Percentiles rank a stretch among this genome's conserved stretches.
Evolutionary conservation across 129 eudicot species (phyloP).

Genomic region (Saussurea involucrata): DNA sequence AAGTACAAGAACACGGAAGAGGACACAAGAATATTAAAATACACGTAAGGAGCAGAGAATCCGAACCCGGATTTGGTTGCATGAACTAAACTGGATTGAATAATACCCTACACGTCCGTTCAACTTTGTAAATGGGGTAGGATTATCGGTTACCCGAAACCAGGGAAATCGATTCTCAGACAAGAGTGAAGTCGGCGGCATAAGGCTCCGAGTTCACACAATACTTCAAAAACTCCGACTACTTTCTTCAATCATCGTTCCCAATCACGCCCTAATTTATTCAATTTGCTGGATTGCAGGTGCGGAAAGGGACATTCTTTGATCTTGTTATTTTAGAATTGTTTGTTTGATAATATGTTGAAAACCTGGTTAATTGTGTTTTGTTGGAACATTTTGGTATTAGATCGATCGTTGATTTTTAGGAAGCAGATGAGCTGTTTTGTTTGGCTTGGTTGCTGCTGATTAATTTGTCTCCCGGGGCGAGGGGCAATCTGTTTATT

Average conservation of each 20-base stretch:
- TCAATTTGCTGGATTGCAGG: neutral
- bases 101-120: slow-evolving; percentile 45
- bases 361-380: neutral
- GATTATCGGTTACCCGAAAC: slow-evolving; percentile 31
- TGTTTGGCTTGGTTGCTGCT: slow-evolving; percentile 27
- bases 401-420: slow-evolving; percentile 27
- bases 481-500: neutral
- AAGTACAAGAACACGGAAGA: slow-evolving; percentile 9
- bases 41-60: slow-evolving; percentile 39
- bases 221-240: slow-evolving; percentile 13
- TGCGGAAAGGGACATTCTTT: neutral
- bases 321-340: neutral
- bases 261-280: slow-evolving; percentile 19
- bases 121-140: slow-evolving; percentile 24
- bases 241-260: slow-evolving; percentile 1
- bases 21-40: slow-evolving; percentile 32
- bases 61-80: slow-evolving; percentile 56
- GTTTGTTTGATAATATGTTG: neutral
- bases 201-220: slow-evolving; percentile 9
- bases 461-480: neutral
- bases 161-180: slow-evolving; percentile 21
- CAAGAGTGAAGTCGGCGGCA: slow-evolving; percentile 25
- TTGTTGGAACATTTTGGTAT: neutral
- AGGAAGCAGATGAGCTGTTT: slow-evolving; percentile 25
- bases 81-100: slow-evolving; percentile 44